These are phyloP conservation scores for Elaeis oleifera DNA, from an alignment of 202 grass and related monocot genomes.

Conservation along the genomic window DNA sequence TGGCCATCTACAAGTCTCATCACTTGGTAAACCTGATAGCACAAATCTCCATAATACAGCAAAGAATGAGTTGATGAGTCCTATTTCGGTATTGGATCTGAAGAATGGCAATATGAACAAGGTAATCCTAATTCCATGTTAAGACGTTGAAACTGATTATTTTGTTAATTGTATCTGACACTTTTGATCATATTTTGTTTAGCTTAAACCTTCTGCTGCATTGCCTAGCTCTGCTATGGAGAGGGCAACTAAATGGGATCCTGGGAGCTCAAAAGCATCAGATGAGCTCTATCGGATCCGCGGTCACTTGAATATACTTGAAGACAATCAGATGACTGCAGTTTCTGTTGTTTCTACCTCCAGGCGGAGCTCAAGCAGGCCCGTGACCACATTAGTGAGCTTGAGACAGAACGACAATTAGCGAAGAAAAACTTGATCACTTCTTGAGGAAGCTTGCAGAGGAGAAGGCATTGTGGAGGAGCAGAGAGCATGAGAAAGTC, in stretches of 20 bases:
- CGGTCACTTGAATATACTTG: slow-evolving; percentile 60
- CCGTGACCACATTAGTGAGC: slow-evolving; percentile 37
- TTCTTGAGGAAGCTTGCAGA: slow-evolving; percentile 86
- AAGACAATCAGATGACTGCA: slow-evolving; percentile 36
- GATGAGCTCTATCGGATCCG: slow-evolving; percentile 68
- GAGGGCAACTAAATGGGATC: slow-evolving; percentile 98
- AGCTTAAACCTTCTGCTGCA: slow-evolving; percentile 20
- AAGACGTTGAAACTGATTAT: too few species aligned
- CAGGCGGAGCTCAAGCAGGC: slow-evolving; percentile 69
- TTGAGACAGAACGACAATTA: slow-evolving; percentile 57
- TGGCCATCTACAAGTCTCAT: slow-evolving; percentile 66
- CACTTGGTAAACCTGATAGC: slow-evolving; percentile 45
- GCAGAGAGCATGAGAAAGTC: slow-evolving; percentile 80
- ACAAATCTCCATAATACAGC: slow-evolving; percentile 33
- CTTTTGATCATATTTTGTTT: slow-evolving; percentile 16
- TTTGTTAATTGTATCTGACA: too few species aligned
- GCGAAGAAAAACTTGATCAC: slow-evolving; percentile 90
- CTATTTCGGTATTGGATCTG: slow-evolving; percentile 75
- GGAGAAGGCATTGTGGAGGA: slow-evolving; percentile 87
- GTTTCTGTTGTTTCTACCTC: slow-evolving; percentile 51
- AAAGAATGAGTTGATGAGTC: slow-evolving; percentile 82
- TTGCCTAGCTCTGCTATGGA: slow-evolving; percentile 56
- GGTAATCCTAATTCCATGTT: slow-evolving; percentile 27
- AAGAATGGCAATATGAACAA: slow-evolving; percentile 65
- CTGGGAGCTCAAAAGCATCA: slow-evolving; percentile 47